Percentiles rank a stretch among this genome's conserved stretches.
Conservation (phyloP, 495 filamentous ascomycete species). For the Aspergillus ellipticus region DNA sequence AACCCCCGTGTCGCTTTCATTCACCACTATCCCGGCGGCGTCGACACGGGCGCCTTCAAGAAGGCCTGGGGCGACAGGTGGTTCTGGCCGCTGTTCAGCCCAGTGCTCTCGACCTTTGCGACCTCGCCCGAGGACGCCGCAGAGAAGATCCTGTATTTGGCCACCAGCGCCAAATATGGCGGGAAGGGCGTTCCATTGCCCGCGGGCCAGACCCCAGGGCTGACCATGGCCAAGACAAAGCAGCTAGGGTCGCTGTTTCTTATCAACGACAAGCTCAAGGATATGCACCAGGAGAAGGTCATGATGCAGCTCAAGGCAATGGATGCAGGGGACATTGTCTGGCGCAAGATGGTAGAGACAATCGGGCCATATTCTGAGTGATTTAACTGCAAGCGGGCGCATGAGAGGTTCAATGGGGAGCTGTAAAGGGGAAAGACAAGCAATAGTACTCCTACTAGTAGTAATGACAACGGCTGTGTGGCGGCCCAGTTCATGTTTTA, state of each 20-base stretch:
- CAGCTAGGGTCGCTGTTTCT: conserved; percentile 29
- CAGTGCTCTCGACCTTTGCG: conserved; percentile 16
- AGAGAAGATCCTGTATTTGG: conserved; percentile 28
- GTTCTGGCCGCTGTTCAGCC: conserved; percentile 16
- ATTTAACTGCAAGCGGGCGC: no score
- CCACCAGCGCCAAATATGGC: conserved; percentile 31
- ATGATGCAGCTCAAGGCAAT: conserved; percentile 19
- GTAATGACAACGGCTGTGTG: no score
- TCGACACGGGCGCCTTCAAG: conserved; percentile 33
- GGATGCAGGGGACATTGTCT: conserved; percentile 24
- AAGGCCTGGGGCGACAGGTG: conserved; percentile 22
- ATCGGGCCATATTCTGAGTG: conserved; percentile 24
- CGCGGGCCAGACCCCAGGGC: conserved; percentile 6
- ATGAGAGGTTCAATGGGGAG: no score
- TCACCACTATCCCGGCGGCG: conserved; percentile 32
- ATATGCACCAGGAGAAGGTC: conserved; percentile 26
- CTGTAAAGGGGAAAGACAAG: no score
- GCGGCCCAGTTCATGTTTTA: no score
- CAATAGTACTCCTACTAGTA: no score
- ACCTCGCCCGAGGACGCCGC: conserved; percentile 23
- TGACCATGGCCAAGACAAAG: conserved; percentile 20
- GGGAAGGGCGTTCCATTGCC: conserved; percentile 21
- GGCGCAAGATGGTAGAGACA: conserved; percentile 26
- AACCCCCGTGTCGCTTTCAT: conserved; percentile 33
- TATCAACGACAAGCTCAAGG: conserved; percentile 25